These are phyloP conservation scores for Crotalaria pallida DNA, from an alignment of 306 rosid genomes.

Conservation along the genomic window DNA sequence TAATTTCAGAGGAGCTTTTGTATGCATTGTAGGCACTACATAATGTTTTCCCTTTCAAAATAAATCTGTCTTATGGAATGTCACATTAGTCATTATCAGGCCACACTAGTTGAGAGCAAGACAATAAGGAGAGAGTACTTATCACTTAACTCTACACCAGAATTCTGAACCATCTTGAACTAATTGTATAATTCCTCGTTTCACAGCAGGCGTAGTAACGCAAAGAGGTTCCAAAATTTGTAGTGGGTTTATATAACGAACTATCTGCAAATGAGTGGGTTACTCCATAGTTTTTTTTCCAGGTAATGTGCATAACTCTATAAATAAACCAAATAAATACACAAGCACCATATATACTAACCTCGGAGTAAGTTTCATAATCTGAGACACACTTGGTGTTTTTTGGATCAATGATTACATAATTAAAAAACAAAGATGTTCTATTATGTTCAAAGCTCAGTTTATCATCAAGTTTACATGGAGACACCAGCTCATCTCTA, in stretches of 20 bases:
- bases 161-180: conserved; percentile 2
- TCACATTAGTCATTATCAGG: neutral
- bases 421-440: too few species aligned
- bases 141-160: conserved; percentile 26
- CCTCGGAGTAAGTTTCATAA: conserved; percentile 20
- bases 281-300: neutral
- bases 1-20: too few species aligned
- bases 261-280: conserved; percentile 13
- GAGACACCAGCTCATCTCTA: too few species aligned
- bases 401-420: conserved; percentile 25
- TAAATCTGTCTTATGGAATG: neutral
- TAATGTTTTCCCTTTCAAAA: neutral
- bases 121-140: neutral
- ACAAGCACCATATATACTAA: conserved; percentile 4
- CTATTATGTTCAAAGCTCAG: too few species aligned
- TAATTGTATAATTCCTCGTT: neutral
- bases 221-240: conserved; percentile 41
- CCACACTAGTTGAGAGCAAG: neutral
- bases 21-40: neutral
- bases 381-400: conserved; percentile 32
- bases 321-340: neutral
- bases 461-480: too few species aligned
- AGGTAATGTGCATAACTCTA: neutral
- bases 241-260: conserved; percentile 5
- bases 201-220: conserved; percentile 11